phyloP scores from a whole-genome alignment of 305 asterid genomes.

The Plantago coronopus region DNA sequence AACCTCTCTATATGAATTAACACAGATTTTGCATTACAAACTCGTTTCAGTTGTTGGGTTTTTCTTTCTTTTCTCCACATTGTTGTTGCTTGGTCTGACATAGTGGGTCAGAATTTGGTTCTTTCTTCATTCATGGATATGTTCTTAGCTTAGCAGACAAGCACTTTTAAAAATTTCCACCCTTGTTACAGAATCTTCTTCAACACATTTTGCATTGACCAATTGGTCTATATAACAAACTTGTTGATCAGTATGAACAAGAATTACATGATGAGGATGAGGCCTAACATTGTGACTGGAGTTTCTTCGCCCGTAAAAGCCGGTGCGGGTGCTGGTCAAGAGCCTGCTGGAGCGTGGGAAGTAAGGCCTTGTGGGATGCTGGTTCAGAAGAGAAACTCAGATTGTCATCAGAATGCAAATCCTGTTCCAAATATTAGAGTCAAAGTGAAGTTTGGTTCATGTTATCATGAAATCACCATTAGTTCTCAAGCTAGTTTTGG shows the following conservation, averaged over 20 bases:
- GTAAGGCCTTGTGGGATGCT: slow-evolving; percentile 88
- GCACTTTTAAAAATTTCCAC: slow-evolving; percentile 25
- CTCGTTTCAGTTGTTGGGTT: slow-evolving; percentile 13
- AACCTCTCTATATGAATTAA: slow-evolving; percentile 24
- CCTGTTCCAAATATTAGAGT: slow-evolving; percentile 48
- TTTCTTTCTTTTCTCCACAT: slow-evolving; percentile 26
- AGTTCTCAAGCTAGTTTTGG: slow-evolving; percentile 84
- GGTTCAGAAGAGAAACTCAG: slow-evolving; percentile 76
- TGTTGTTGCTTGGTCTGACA: slow-evolving; percentile 45
- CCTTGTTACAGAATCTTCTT: slow-evolving; percentile 6
- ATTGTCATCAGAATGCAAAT: slow-evolving; percentile 37
- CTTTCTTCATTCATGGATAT: slow-evolving; percentile 56
- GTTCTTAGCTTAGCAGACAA: slow-evolving; percentile 86
- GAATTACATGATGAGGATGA: slow-evolving; percentile 46
- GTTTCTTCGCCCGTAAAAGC: slow-evolving; percentile 38
- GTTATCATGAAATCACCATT: slow-evolving; percentile 53
- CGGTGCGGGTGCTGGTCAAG: slow-evolving; percentile 20
- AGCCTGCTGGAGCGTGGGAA: slow-evolving; percentile 49
- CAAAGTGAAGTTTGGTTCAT: slow-evolving; percentile 58
- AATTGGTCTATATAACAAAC: not conserved
- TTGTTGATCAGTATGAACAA: slow-evolving; percentile 31
- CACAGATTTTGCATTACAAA: slow-evolving; percentile 9
- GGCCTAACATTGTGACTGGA: slow-evolving; percentile 36
- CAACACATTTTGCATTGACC: slow-evolving; percentile 11
- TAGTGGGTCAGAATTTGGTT: slow-evolving; percentile 64